Conservation (phyloP, 177 flowering plant genomes). For the Vitis hybrid region DNA sequence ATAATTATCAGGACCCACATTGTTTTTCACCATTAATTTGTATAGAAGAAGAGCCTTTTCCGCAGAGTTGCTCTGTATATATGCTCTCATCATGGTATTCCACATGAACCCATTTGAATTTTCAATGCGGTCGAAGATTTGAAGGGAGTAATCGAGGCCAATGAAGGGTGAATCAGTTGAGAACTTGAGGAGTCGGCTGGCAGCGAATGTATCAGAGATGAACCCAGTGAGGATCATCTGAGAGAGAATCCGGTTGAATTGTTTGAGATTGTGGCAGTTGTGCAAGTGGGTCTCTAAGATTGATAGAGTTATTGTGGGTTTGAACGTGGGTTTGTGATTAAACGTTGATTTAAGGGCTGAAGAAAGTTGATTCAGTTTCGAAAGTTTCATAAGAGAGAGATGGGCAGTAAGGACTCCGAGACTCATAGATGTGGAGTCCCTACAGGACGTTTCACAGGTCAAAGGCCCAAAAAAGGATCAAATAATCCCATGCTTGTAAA, state of each 20-base stretch:
- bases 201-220: conserved; percentile 61
- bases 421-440: no score
- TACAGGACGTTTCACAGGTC: no score
- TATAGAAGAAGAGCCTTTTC: conserved; percentile 31
- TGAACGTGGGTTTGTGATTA: conserved; percentile 19
- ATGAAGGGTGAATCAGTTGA: conserved; percentile 45
- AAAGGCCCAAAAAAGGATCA: no score
- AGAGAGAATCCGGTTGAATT: conserved; percentile 62
- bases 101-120: conserved; percentile 49
- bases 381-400: conserved; percentile 15
- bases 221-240: conserved; percentile 64
- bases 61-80: conserved; percentile 28
- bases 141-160: conserved; percentile 32
- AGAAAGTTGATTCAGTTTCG: conserved; percentile 6
- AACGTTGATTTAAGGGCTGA: conserved; percentile 16
- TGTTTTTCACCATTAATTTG: conserved; percentile 42
- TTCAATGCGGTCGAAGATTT: conserved; percentile 39
- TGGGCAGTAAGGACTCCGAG: no score
- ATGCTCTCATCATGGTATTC: conserved; percentile 66
- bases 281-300: conserved; percentile 46
- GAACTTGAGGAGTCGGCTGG: conserved; percentile 56
- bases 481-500: no score
- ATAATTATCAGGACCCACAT: conserved; percentile 42
- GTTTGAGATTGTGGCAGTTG: conserved; percentile 38
- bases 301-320: conserved; percentile 35